Conservation (phyloP, 2,329 filamentous ascomycete species). For the Amylocarpus encephaloides region DNA sequence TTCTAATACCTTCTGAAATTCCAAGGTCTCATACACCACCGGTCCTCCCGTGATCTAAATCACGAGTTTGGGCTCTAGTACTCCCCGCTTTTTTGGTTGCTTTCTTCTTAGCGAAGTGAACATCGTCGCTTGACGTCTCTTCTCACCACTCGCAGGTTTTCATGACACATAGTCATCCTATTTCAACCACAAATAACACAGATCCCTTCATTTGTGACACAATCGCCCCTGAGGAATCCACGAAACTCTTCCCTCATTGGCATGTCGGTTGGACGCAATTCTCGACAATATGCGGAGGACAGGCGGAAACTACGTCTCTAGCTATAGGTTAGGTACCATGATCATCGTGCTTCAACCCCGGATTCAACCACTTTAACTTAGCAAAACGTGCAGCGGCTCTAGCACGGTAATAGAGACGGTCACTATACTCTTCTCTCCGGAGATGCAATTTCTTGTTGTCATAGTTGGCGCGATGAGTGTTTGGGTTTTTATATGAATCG, state of each 20-base stretch:
- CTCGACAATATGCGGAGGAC: not conserved
- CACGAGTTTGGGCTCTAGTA: too few relatives aligned
- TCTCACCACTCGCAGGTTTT: not conserved
- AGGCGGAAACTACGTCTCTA: not conserved
- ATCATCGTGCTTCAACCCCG: slow-evolving; percentile 3
- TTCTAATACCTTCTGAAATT: too few relatives aligned
- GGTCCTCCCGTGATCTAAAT: too few relatives aligned
- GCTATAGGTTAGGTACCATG: not conserved
- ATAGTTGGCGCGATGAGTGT: slow-evolving; percentile 7
- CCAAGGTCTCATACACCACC: too few relatives aligned
- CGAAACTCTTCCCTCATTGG: not conserved
- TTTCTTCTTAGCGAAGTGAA: not conserved
- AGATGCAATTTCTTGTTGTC: slow-evolving; percentile 20
- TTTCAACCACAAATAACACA: not conserved
- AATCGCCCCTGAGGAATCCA: not conserved
- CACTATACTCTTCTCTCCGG: slow-evolving; percentile 7
- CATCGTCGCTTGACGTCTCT: not conserved
- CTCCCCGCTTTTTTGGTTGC: too few relatives aligned
- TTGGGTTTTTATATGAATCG: not conserved
- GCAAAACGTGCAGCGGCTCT: not conserved
- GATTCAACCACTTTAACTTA: not conserved
- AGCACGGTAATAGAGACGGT: not conserved
- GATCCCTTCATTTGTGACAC: not conserved
- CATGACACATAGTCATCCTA: slow-evolving; percentile 3
- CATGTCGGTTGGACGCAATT: not conserved